These are phyloP conservation scores for Stropharia rugosoannulata DNA, from an alignment of 768 basidiomycete species.

Conservation along the genomic window DNA sequence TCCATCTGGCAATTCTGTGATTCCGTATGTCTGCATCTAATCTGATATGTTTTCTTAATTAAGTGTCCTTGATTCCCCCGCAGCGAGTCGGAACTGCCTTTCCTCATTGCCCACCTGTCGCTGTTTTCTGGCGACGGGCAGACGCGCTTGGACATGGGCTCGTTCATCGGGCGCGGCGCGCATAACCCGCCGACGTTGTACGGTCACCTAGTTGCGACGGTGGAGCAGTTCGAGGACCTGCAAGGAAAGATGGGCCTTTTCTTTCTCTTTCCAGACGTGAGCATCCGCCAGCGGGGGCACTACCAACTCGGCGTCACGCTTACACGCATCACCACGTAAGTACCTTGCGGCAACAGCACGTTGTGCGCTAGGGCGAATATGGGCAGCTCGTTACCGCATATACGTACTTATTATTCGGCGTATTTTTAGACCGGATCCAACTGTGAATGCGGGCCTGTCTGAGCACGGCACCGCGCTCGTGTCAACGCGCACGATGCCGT, in stretches of 20 bases:
- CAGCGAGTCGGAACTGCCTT: constrained; percentile 85
- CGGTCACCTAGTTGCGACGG: constrained; percentile 82
- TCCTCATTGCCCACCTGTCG: constrained; percentile 82
- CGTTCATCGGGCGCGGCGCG: constrained; percentile 47
- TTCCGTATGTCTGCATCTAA: constrained; percentile 61
- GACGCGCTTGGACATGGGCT: constrained; percentile 62
- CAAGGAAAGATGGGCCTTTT: constrained; percentile 81
- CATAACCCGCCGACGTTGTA: constrained; percentile 68
- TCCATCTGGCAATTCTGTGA: constrained; percentile 63
- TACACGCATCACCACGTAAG: constrained; percentile 75
- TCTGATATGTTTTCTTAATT: too few species aligned
- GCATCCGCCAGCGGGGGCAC: constrained; percentile 73
- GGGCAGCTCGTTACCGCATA: too few species aligned
- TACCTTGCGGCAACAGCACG: constrained; percentile 16
- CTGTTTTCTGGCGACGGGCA: constrained; percentile 70
- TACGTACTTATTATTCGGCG: constrained; percentile 3
- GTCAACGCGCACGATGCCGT: constrained; percentile 67
- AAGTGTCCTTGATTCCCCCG: too few species aligned
- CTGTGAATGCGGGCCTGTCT: constrained; percentile 39
- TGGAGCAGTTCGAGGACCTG: constrained; percentile 77
- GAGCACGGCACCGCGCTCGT: constrained; percentile 69
- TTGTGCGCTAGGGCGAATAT: background rate
- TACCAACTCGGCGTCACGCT: constrained; percentile 77
- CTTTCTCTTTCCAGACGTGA: constrained; percentile 90
- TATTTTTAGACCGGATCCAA: constrained; percentile 37